Evolutionary conservation across 176 grass and related monocot species (phyloP), one percentile per base, ranked within the genome.

Genomic region (Zoysia japonica): DNA sequence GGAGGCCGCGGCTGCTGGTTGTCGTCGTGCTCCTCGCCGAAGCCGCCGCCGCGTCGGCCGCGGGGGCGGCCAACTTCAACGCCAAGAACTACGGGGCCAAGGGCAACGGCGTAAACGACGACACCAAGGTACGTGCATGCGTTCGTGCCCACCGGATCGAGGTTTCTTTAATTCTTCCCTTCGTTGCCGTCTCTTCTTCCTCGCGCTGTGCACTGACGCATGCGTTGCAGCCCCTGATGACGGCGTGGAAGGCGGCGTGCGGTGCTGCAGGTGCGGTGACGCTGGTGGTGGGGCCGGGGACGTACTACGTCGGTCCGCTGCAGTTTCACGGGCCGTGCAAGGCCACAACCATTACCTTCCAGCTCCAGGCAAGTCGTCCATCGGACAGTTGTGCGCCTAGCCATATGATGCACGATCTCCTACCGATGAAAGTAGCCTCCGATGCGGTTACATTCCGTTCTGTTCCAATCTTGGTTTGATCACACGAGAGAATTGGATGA

Each of bases 291-390:
- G 85, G 85, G 11, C n/a, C 71, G 6, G 87, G 87, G 62, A 82
- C 78, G 0, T 93, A 87, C 76, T 48, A 78, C 66, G 42, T 85
- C 20, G 79, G 84, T 0, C 87, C 87, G 13, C 74, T 87, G 53
- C 65, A 87, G 52, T 93, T 93, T 62, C 77, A 44, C 9, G 87
- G 91, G 1, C 91, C 91, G 6, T 90, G 91, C 81, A 87, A 76
- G 36, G 87, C 79, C 16, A 35, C 71, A 38, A 15, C 81, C 51
- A 38, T 93, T 13, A 93, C 84, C 11, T 68, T 90, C 49, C 70
- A 82, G 40, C 81, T 87, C 17, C 62, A 89, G 90, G 90, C 78
- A 82, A 87, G 81, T 68, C 50, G 47, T 6, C 28, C 28, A 28
- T 28, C 28, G 14, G 40, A 5, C 43, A 17, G 42, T 67, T 2